Percentiles rank a stretch among this genome's conserved stretches.
Conservation (phyloP, 805 yeast species). For the Wickerhamomyces sydowiorum region DNA sequence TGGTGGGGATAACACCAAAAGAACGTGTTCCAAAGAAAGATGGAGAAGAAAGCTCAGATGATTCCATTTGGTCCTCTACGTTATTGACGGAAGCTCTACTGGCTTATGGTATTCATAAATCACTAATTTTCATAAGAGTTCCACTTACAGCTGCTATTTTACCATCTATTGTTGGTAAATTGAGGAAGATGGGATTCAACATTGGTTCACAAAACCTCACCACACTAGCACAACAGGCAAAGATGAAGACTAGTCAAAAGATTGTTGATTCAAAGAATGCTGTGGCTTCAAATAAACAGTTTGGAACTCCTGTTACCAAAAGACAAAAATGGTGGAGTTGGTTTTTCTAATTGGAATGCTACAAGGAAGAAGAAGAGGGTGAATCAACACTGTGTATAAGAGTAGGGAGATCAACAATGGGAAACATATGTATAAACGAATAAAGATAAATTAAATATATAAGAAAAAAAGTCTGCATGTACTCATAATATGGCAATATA, state of each 20-base stretch:
- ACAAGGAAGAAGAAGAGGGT: slow-evolving; percentile 2
- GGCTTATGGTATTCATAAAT: slow-evolving; percentile 92
- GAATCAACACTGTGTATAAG: not conserved
- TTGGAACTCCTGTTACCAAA: slow-evolving; percentile 48
- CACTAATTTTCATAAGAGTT: slow-evolving; percentile 73
- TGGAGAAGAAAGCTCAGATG: slow-evolving; percentile 8
- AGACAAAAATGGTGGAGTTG: slow-evolving; percentile 54
- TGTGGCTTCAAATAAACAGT: slow-evolving; percentile 37
- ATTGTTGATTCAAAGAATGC: slow-evolving; percentile 24
- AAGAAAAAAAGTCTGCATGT: not conserved
- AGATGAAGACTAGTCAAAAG: slow-evolving; percentile 24
- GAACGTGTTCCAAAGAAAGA: slow-evolving; percentile 25
- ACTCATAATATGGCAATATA: not conserved
- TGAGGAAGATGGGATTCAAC: slow-evolving; percentile 76
- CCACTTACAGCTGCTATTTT: slow-evolving; percentile 92
- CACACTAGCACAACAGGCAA: slow-evolving; percentile 32
- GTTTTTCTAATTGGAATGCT: slow-evolving; percentile 40
- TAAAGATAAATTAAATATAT: not conserved
- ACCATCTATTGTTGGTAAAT: slow-evolving; percentile 62
- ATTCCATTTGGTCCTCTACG: slow-evolving; percentile 26
- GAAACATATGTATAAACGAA: not conserved
- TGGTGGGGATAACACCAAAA: slow-evolving; percentile 33
- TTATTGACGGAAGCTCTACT: slow-evolving; percentile 79
- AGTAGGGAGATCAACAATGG: too few relatives aligned
- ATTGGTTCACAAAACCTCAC: slow-evolving; percentile 50